These are phyloP conservation scores for Phaeophleospora eucalypticola DNA, from an alignment of 2,329 filamentous ascomycete genomes.

Conservation along the genomic window DNA sequence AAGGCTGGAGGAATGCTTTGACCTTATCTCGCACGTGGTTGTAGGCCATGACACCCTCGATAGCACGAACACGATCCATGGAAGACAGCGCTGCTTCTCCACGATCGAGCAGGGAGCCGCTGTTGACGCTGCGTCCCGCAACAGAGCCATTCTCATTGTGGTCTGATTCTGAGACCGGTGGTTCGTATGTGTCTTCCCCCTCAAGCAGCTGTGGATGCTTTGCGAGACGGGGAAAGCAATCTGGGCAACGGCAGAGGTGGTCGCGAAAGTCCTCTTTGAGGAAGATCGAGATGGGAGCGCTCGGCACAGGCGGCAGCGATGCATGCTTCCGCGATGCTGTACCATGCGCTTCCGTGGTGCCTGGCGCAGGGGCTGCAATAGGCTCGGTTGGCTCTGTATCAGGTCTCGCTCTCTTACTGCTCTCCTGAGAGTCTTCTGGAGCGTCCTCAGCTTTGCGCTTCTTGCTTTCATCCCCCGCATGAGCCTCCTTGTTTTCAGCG, in stretches of 20 bases:
- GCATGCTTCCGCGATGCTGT: conserved; percentile 23
- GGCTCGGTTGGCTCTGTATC: conserved; percentile 9
- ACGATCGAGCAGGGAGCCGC: conserved; percentile 79
- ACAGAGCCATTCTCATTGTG: conserved; percentile 49
- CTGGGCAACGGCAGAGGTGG: conserved; percentile 73
- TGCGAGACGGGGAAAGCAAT: conserved; percentile 72
- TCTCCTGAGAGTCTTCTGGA: conserved; percentile 22
- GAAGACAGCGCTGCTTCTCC: conserved; percentile 89
- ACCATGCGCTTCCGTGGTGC: neutral
- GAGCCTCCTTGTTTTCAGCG: neutral
- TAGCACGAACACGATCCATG: conserved; percentile 86
- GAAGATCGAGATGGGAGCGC: conserved; percentile 72
- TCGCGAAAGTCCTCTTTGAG: conserved; percentile 74
- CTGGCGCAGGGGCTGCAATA: neutral
- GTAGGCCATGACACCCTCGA: conserved; percentile 95
- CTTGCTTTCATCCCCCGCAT: conserved; percentile 11
- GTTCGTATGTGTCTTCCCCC: conserved; percentile 91
- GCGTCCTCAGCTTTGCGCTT: conserved; percentile 48
- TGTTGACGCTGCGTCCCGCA: conserved; percentile 55
- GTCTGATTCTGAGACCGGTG: conserved; percentile 64
- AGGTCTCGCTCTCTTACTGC: conserved; percentile 27
- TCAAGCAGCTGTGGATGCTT: conserved; percentile 78
- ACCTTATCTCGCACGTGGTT: conserved; percentile 93
- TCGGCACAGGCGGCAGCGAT: conserved; percentile 54
- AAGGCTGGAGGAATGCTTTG: conserved; percentile 90